Percentiles rank a stretch among this genome's conserved stretches.
Evolutionary conservation across 2,329 filamentous ascomycete genomes (phyloP).

Genomic region (Diplodia scrobiculata): DNA sequence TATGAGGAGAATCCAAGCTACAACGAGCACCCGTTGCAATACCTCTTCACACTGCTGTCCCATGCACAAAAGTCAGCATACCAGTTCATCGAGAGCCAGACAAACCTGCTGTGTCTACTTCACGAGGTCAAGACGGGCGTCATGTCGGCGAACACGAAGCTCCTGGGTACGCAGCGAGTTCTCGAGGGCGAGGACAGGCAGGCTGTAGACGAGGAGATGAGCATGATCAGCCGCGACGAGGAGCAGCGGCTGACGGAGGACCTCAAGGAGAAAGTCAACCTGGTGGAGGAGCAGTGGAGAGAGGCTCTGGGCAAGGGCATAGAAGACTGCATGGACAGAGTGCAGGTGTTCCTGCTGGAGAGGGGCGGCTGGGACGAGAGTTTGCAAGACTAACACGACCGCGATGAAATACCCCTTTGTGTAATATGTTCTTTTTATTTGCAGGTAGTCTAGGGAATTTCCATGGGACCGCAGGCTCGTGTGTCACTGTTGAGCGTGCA

Average conservation of each 20-base stretch:
- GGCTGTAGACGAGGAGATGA: constrained; percentile 53
- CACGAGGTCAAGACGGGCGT: constrained; percentile 86
- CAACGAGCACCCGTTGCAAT: constrained; percentile 78
- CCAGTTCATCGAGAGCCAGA: constrained; percentile 95
- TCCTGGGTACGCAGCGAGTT: constrained; percentile 65
- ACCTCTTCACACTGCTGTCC: constrained; percentile 79
- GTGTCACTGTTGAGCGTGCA: neutral
- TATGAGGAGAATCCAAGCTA: constrained; percentile 85
- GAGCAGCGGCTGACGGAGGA: constrained; percentile 75
- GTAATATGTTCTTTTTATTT: constrained; percentile 20
- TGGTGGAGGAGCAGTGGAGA: constrained; percentile 88
- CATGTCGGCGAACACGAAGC: constrained; percentile 67
- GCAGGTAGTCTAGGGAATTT: neutral
- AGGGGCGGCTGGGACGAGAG: constrained; percentile 86
- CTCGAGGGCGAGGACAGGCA: constrained; percentile 45
- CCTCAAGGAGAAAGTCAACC: constrained; percentile 86
- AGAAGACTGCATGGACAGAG: constrained; percentile 69
- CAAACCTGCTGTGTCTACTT: constrained; percentile 82
- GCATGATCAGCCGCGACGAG: constrained; percentile 65
- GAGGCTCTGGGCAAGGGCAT: constrained; percentile 81
- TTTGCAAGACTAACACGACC: constrained; percentile 44
- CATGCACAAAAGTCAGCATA: constrained; percentile 92
- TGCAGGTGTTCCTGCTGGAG: constrained; percentile 71
- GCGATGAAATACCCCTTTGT: constrained; percentile 17
- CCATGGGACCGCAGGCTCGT: neutral